Conservation (phyloP, 306 rosid genomes). For the Lathyrus sativus region DNA sequence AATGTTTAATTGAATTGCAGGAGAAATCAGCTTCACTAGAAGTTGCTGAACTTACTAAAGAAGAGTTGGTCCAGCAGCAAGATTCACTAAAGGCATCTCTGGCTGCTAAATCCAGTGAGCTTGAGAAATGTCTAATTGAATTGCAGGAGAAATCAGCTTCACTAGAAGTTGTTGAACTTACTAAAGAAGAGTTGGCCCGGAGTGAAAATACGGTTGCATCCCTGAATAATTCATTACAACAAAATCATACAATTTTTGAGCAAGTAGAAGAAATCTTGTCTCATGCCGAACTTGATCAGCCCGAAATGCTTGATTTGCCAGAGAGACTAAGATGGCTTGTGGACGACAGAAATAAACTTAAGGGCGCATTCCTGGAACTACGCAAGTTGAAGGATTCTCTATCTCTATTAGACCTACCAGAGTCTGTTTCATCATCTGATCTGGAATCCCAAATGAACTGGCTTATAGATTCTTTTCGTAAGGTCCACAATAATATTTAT, state of each 20-base stretch:
- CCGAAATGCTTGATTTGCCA: conserved; percentile 54
- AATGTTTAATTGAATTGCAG: conserved; percentile 61
- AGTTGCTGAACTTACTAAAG: conserved; percentile 69
- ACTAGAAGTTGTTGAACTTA: conserved; percentile 69
- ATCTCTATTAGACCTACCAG: conserved; percentile 63
- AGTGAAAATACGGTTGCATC: conserved; percentile 63
- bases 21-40: conserved; percentile 76
- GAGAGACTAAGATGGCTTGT: conserved; percentile 75
- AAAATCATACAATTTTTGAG: conserved; percentile 54
- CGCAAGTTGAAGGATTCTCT: conserved; percentile 59
- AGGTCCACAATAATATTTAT: conserved; percentile 48
- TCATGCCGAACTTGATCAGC: conserved; percentile 51
- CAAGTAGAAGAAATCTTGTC: conserved; percentile 67
- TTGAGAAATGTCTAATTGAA: conserved; percentile 62
- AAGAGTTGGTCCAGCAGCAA: conserved; percentile 72
- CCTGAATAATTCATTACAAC: conserved; percentile 59
- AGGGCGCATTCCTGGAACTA: conserved; percentile 59
- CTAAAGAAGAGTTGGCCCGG: conserved; percentile 58
- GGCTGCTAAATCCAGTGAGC: conserved; percentile 69
- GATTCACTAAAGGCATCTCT: conserved; percentile 49
- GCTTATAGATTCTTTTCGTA: conserved; percentile 66
- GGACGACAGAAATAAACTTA: conserved; percentile 63
- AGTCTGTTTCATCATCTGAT: conserved; percentile 62
- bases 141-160: conserved; percentile 78
- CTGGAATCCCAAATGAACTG: conserved; percentile 71